Evolutionary conservation across 2,329 filamentous ascomycete species (phyloP).

Genomic region (Alternaria triticimaculans): DNA sequence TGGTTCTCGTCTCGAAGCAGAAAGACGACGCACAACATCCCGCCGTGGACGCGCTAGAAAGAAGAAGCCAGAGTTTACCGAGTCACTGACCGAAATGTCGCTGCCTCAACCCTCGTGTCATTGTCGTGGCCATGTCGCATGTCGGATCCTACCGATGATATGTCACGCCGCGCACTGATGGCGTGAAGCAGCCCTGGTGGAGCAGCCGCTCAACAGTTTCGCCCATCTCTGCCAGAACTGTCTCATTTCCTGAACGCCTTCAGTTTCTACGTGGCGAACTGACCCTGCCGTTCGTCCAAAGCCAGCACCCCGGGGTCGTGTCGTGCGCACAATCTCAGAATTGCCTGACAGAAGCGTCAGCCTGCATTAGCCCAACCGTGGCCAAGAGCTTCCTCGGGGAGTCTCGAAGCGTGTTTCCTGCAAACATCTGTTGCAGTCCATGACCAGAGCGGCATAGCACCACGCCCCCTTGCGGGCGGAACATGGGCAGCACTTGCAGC

Average conservation of each 20-base stretch:
- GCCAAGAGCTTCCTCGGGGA: slow-evolving; percentile 29
- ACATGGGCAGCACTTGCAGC: slow-evolving; percentile 18
- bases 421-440: slow-evolving; percentile 21
- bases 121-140: slow-evolving; percentile 1
- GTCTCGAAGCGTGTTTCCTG: slow-evolving; percentile 32
- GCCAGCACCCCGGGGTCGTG: not conserved
- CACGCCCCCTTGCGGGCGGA: slow-evolving; percentile 7
- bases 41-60: not conserved
- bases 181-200: not conserved
- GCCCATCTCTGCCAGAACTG: not conserved
- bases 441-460: slow-evolving; percentile 8
- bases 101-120: not conserved
- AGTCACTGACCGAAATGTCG: not conserved
- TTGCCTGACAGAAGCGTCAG: slow-evolving; percentile 16
- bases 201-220: not conserved
- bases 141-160: not conserved
- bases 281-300: not conserved
- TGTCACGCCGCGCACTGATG: slow-evolving; percentile 6
- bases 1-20: not conserved
- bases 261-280: not conserved
- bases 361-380: slow-evolving; percentile 12
- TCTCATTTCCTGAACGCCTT: slow-evolving; percentile 5
- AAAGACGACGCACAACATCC: slow-evolving; percentile 4
- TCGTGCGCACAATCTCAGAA: slow-evolving; percentile 1
- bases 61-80: not conserved